These are phyloP conservation scores for Tremella mesenterica DNA, from an alignment of 768 basidiomycete species.

Conservation along the genomic window DNA sequence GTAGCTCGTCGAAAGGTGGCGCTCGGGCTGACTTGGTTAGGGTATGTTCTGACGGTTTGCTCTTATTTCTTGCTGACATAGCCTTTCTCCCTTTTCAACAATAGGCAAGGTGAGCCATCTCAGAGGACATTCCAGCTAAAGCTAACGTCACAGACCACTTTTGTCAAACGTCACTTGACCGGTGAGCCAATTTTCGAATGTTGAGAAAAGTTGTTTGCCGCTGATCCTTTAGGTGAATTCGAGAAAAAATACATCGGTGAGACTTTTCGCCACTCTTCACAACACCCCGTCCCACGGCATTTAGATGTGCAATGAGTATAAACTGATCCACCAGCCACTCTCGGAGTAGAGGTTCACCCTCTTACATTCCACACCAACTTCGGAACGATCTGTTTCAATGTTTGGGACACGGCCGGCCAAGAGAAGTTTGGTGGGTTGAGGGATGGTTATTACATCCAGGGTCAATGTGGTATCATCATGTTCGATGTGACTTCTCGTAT, in stretches of 20 bases:
- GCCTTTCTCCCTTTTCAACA: not conserved
- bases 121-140: slow-evolving; percentile 10
- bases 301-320: not conserved
- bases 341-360: slow-evolving; percentile 99
- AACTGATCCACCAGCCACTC: slow-evolving; percentile 65
- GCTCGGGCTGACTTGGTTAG: not conserved
- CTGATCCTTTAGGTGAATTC: slow-evolving; percentile 65
- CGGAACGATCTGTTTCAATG: slow-evolving; percentile 98
- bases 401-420: slow-evolving; percentile 99
- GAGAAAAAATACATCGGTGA: slow-evolving; percentile 99
- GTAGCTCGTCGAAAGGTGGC: not conserved
- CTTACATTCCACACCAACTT: slow-evolving; percentile 94
- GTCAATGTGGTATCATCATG: slow-evolving; percentile 99
- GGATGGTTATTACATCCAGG: slow-evolving; percentile 56
- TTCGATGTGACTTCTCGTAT: slow-evolving; percentile 98
- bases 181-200: slow-evolving; percentile 17
- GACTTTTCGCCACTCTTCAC: slow-evolving; percentile 32
- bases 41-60: not conserved
- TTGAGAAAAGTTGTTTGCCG: not conserved
- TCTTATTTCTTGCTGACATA: not conserved
- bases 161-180: slow-evolving; percentile 98
- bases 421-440: slow-evolving; percentile 99
- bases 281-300: slow-evolving; percentile 10
- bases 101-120: slow-evolving; percentile 18
- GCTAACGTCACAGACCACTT: slow-evolving; percentile 61